phyloP scores from a whole-genome alignment of 176 grass and related monocot genomes.

The Juncus effusus region DNA sequence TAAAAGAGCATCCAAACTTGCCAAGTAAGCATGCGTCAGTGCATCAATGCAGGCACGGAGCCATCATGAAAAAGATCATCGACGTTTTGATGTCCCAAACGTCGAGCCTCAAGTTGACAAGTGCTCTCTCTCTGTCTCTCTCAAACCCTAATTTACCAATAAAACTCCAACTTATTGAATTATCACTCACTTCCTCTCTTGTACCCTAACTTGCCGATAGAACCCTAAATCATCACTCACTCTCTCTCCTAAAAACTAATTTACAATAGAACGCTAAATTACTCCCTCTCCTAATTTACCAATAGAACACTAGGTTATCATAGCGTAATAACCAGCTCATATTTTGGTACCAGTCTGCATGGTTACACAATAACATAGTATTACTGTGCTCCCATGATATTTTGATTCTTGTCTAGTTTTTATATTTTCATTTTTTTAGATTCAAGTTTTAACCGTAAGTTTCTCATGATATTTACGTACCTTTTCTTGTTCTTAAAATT shows the following conservation, averaged over 20 bases:
- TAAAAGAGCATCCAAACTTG: constrained; percentile 92
- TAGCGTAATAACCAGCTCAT: too few species aligned
- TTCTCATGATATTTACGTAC: constrained; percentile 39
- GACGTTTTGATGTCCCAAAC: constrained; percentile 74
- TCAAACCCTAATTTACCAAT: too few species aligned
- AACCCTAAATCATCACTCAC: too few species aligned
- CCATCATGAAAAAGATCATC: constrained; percentile 98
- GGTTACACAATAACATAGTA: too few species aligned
- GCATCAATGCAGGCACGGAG: constrained; percentile 84
- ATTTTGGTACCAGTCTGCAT: too few species aligned
- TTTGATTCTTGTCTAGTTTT: too few species aligned
- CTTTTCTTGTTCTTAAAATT: constrained; percentile 99
- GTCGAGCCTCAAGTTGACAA: constrained; percentile 95
- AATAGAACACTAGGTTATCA: background rate
- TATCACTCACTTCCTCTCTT: too few species aligned
- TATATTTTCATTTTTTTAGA: background rate
- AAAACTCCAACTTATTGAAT: too few species aligned
- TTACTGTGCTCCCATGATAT: too few species aligned
- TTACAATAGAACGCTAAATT: too few species aligned
- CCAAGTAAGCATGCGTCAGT: constrained; percentile 83
- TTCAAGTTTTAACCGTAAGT: constrained; percentile 4
- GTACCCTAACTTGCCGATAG: too few species aligned
- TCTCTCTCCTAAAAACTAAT: too few species aligned
- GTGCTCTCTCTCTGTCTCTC: constrained; percentile 36
- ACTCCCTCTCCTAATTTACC: background rate